These are phyloP conservation scores for Lolium multiflorum DNA, from an alignment of 176 grass and related monocot genomes.

Conservation along the genomic window DNA sequence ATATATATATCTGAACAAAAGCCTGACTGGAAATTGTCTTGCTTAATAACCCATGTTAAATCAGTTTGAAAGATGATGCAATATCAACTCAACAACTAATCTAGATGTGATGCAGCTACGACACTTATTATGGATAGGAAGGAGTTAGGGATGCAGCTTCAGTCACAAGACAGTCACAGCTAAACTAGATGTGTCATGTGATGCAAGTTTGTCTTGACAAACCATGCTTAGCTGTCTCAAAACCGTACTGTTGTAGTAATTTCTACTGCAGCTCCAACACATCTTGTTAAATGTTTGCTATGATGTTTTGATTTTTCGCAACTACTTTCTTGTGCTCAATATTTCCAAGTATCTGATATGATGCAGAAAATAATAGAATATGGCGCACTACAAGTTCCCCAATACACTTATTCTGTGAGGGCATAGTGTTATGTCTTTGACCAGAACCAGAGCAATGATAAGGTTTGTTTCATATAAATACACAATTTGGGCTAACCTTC, in stretches of 20 bases:
- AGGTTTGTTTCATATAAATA: conserved; percentile 28
- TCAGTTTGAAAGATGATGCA: not conserved
- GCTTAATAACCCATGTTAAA: not conserved
- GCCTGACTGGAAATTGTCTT: not conserved
- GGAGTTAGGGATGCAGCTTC: not conserved
- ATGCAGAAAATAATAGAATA: conserved; percentile 18
- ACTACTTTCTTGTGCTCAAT: not conserved
- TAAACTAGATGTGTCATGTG: not conserved
- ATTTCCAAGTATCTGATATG: conserved; percentile 27
- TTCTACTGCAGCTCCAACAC: conserved; percentile 19
- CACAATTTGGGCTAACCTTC: conserved; percentile 67
- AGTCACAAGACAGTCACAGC: conserved; percentile 7
- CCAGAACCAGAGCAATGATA: not conserved
- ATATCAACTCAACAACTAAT: not conserved
- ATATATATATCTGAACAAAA: not conserved
- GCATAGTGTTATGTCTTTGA: not conserved
- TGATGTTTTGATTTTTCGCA: conserved; percentile 7
- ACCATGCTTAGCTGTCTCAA: conserved; percentile 31
- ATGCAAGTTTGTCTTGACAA: conserved; percentile 18
- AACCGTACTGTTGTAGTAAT: not conserved
- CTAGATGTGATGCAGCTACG: too few species aligned
- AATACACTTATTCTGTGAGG: not conserved
- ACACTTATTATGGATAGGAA: too few species aligned
- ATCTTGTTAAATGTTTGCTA: not conserved
- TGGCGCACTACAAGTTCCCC: conserved; percentile 3